These are phyloP conservation scores for Thamnidium elegans DNA, from an alignment of 192 early-diverging fungal genomes.

Conservation along the genomic window DNA sequence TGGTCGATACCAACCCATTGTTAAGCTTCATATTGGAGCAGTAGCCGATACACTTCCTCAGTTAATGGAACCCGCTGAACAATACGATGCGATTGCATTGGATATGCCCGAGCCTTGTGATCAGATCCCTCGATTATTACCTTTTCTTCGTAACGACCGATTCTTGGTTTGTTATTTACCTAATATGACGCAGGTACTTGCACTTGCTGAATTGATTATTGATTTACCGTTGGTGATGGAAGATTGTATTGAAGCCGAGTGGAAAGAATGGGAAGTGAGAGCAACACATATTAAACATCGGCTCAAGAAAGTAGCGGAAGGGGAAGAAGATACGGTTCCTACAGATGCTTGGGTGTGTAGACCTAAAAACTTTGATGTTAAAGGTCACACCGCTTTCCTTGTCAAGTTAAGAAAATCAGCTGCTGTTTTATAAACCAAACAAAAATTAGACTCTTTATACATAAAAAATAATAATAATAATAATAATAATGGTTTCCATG, in stretches of 20 bases:
- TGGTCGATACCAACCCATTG: slow-evolving; percentile 41
- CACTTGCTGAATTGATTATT: slow-evolving; percentile 38
- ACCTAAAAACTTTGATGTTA: slow-evolving; percentile 40
- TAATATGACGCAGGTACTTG: slow-evolving; percentile 56
- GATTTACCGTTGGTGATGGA: slow-evolving; percentile 37
- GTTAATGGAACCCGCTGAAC: neutral
- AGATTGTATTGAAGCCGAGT: slow-evolving; percentile 41
- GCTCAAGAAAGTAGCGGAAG: neutral
- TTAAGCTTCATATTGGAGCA: slow-evolving; percentile 44
- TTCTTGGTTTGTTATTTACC: slow-evolving; percentile 55
- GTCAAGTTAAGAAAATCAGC: slow-evolving; percentile 41
- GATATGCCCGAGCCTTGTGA: slow-evolving; percentile 48
- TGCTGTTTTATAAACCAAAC: neutral
- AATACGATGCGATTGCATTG: slow-evolving; percentile 47
- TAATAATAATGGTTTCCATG: too few relatives aligned
- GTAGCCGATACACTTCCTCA: slow-evolving; percentile 25
- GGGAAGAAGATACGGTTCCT: neutral
- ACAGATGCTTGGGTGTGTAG: slow-evolving; percentile 39
- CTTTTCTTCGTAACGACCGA: slow-evolving; percentile 45
- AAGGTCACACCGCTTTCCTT: slow-evolving; percentile 45
- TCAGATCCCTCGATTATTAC: slow-evolving; percentile 33
- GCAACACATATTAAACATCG: slow-evolving; percentile 44
- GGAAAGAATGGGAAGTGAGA: slow-evolving; percentile 54
- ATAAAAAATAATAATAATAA: too few relatives aligned
- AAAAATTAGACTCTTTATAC: too few relatives aligned